A percentile compares a stretch with the other conserved stretches of the same genome.
Conservation (phyloP, 768 basidiomycete genomes). For the Kwoniella newhampshirensis region DNA sequence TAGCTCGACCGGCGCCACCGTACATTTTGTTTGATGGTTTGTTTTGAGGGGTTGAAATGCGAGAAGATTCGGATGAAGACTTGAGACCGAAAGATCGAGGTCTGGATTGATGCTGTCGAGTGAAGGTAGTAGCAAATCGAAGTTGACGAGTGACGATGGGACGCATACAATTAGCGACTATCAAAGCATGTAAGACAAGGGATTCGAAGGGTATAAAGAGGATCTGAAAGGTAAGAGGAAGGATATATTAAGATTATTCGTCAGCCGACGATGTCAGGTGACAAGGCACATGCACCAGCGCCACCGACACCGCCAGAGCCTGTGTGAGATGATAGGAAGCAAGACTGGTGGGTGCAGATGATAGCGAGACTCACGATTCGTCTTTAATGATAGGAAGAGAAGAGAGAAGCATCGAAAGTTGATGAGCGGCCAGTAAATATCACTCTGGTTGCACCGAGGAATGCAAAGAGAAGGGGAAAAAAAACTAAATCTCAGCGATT, state of each 20-base stretch:
- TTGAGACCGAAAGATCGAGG: too few relatives aligned
- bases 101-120: background rate
- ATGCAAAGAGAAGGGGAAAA: too few relatives aligned
- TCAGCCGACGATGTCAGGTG: too few relatives aligned
- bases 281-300: too few relatives aligned
- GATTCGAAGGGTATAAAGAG: background rate
- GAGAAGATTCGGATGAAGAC: background rate
- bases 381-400: background rate
- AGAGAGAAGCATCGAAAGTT: background rate
- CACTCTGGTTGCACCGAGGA: too few relatives aligned
- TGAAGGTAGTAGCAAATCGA: background rate
- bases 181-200: background rate
- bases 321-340: too few relatives aligned
- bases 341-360: too few relatives aligned
- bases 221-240: background rate
- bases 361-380: constrained; percentile 2
- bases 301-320: too few relatives aligned
- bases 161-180: too few relatives aligned
- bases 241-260: background rate
- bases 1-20: constrained; percentile 33
- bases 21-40: constrained; percentile 32
- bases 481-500: too few relatives aligned
- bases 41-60: background rate
- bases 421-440: constrained; percentile 8
- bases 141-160: constrained; percentile 5